Base-by-base conservation (phyloP, 2,329 filamentous ascomycete species). In the Thielaviopsis punctulata region DNA sequence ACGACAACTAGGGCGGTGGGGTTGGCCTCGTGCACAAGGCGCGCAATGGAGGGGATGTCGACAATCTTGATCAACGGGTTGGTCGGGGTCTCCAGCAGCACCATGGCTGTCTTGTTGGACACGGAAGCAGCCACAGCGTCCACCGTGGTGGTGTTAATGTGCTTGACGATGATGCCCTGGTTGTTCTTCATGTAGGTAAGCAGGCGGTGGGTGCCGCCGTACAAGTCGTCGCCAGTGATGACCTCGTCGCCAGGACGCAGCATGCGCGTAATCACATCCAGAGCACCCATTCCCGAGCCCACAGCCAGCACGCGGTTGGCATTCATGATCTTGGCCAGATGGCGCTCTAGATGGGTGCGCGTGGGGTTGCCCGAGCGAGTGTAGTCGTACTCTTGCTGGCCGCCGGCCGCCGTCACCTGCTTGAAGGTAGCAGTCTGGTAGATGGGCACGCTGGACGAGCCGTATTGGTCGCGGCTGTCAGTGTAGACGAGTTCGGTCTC, bases 361-460 rank as follows among this genome's bases (percentile, higher is more conserved):
- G 92, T 98, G 18, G 92, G 92, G 65, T 98, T 98, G 53, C 92
- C 92, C 33, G 89, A 96, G 56, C 93, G 86, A 55, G 92, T 96
- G 72, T 98, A 98, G 71, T 98, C 92, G 68, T 96, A 98, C 67
- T 96, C 89, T 62, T 78, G 73, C 59, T 79, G 84, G 55, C 86
- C 87, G 55, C 86, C 87, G 45, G 69, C 75, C 57, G 84, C 83
- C 18, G 84, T 86, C 21, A 77, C 78, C 68, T 96, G 92, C 70
- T 98, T 98, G 74, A 98, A 98, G 36, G 92, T 98, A 48, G 92
- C 93, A 48, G 87, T 94, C 76, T 95, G 92, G 68, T 98, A 98
- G 63, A 98, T 96, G 51, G 92, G 92, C 61, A 94, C 83, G 66
- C 89, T 96, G 60, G 87, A 95, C 54, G 92, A 79, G 63, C 93